Evolutionary conservation across 1,139 yeast species (phyloP).

Genomic region (Meyerozyma athensensis): DNA sequence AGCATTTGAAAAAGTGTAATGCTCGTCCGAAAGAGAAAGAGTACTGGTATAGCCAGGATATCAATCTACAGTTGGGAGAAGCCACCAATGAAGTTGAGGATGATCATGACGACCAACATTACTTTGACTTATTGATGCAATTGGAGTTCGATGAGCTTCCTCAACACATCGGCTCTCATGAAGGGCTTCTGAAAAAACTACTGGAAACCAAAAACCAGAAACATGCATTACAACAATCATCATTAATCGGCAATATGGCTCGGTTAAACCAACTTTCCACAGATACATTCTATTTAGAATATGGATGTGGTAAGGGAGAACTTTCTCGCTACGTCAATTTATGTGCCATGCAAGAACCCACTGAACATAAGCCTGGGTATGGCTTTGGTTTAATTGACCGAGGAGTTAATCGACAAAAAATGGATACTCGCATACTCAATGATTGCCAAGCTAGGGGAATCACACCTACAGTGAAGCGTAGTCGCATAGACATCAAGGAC

Average conservation of each 20-base stretch:
- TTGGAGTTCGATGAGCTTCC: conserved; percentile 17
- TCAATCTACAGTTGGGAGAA: conserved; percentile 23
- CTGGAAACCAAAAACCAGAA: conserved; percentile 54
- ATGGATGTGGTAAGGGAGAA: conserved; percentile 91
- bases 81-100: conserved; percentile 5
- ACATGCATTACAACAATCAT: conserved; percentile 80
- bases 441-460: conserved; percentile 37
- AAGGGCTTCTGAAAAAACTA: conserved; percentile 34
- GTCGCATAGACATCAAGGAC: conserved; percentile 78
- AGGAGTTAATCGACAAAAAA: conserved; percentile 71
- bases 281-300: conserved; percentile 54
- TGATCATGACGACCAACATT: conserved; percentile 13
- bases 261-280: conserved; percentile 34
- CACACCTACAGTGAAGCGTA: conserved; percentile 42
- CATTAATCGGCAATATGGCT: conserved; percentile 68
- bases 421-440: conserved; percentile 61
- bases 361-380: conserved; percentile 12
- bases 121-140: conserved; percentile 18
- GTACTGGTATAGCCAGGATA: conserved; percentile 40
- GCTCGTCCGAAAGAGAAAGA: conserved; percentile 32
- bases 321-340: conserved; percentile 63
- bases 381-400: conserved; percentile 70
- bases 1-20: conserved; percentile 63
- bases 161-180: conserved; percentile 18
- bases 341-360: conserved; percentile 31